These are phyloP conservation scores for Capsicum rhomboideum DNA, from an alignment of 257 asterid species.

Conservation along the genomic window DNA sequence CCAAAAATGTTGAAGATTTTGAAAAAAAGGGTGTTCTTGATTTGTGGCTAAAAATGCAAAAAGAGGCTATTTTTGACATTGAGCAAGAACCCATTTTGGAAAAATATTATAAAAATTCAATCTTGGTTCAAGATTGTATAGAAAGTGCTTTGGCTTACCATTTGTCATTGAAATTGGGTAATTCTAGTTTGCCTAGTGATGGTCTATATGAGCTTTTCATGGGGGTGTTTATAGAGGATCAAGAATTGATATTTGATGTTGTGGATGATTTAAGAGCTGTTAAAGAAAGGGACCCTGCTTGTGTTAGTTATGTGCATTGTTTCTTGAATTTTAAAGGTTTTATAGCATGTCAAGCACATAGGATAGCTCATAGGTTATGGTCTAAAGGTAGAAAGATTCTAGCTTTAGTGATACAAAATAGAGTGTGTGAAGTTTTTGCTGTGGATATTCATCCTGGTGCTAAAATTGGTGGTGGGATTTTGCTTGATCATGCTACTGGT, in stretches of 20 bases:
- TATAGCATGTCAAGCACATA: constrained; percentile 66
- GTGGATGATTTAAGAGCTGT: constrained; percentile 51
- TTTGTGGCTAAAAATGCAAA: constrained; percentile 56
- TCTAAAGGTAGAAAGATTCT: constrained; percentile 40
- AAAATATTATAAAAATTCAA: constrained; percentile 43
- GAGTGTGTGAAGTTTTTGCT: constrained; percentile 74
- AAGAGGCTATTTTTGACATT: constrained; percentile 60
- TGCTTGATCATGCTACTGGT: constrained; percentile 68
- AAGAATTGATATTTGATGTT: constrained; percentile 42
- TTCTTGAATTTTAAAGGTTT: constrained; percentile 82
- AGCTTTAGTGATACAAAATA: constrained; percentile 58
- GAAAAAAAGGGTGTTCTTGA: constrained; percentile 11
- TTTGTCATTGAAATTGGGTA: constrained; percentile 51
- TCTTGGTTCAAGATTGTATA: constrained; percentile 48
- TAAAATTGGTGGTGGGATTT: constrained; percentile 57
- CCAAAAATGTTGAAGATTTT: not conserved
- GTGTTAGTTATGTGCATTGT: constrained; percentile 72
- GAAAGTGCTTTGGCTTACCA: constrained; percentile 55
- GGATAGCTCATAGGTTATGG: constrained; percentile 73
- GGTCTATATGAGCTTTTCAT: constrained; percentile 49
- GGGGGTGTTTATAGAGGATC: constrained; percentile 37
- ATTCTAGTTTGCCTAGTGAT: constrained; percentile 34
- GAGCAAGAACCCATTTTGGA: constrained; percentile 64
- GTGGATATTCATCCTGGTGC: constrained; percentile 96
- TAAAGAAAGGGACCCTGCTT: constrained; percentile 87